phyloP scores from a whole-genome alignment of 1,284 basidiomycete genomes.

The Pulveroboletus sp. region DNA sequence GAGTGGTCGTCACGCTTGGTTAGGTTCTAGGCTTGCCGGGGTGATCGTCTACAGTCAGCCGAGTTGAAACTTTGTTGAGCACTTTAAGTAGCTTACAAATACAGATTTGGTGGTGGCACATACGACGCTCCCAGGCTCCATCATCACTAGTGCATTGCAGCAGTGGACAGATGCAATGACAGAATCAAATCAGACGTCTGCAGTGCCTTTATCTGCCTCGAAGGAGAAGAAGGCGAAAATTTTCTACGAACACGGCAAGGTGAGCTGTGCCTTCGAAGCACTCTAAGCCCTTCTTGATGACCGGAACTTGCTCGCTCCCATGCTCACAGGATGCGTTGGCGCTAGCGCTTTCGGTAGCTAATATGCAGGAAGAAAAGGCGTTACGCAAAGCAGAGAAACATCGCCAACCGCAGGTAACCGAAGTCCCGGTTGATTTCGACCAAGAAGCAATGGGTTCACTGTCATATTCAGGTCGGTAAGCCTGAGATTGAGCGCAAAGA shows the following conservation, averaged over 20 bases:
- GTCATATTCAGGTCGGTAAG: constrained; percentile 23
- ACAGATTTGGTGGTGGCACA: not conserved
- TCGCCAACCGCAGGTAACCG: constrained; percentile 38
- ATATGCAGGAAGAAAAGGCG: constrained; percentile 42
- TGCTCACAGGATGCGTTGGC: constrained; percentile 43
- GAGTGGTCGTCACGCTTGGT: constrained; percentile 23
- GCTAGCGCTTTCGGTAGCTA: constrained; percentile 44
- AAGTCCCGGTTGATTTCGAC: constrained; percentile 3
- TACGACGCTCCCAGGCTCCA: constrained; percentile 15
- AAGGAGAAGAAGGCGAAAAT: constrained; percentile 32
- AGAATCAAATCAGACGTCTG: constrained; percentile 25
- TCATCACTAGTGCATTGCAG: constrained; percentile 17
- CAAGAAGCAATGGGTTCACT: constrained; percentile 27
- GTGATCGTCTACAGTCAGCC: constrained; percentile 23
- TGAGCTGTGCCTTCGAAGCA: constrained; percentile 22
- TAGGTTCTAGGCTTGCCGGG: constrained; percentile 17
- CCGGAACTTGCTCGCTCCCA: constrained; percentile 22
- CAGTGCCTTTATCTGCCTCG: constrained; percentile 27
- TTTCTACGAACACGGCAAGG: constrained; percentile 38
- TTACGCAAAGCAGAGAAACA: constrained; percentile 39
- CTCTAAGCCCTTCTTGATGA: constrained; percentile 21
- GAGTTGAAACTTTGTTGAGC: constrained; percentile 16
- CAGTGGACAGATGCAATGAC: constrained; percentile 22
- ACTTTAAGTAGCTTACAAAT: constrained; percentile 25
- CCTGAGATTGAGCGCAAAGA: constrained; percentile 18